These are phyloP conservation scores for Yamadazyma atlantica DNA, from an alignment of 1,139 yeast species.

Conservation along the genomic window DNA sequence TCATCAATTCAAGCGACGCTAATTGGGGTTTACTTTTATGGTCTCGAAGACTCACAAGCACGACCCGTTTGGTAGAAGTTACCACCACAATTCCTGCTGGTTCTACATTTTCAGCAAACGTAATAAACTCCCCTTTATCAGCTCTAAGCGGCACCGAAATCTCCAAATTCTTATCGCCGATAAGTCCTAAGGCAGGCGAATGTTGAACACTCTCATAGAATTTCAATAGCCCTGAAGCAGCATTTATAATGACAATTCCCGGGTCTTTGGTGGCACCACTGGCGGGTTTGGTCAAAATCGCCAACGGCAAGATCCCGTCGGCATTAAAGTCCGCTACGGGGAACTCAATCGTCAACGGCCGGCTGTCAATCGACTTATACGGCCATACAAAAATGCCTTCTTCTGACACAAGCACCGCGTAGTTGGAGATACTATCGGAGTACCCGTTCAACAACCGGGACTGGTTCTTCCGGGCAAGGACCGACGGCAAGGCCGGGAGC, in stretches of 20 bases:
- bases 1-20: slow-evolving; percentile 33
- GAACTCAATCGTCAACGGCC: slow-evolving; percentile 58
- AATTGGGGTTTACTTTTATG: slow-evolving; percentile 62
- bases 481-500: slow-evolving; percentile 31
- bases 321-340: slow-evolving; percentile 18
- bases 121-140: slow-evolving; percentile 54
- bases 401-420: slow-evolving; percentile 54
- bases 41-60: slow-evolving; percentile 66
- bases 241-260: slow-evolving; percentile 62
- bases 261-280: slow-evolving; percentile 62
- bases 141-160: slow-evolving; percentile 35
- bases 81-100: slow-evolving; percentile 75
- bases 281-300: slow-evolving; percentile 65
- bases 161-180: slow-evolving; percentile 42
- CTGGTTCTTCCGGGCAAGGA: slow-evolving; percentile 24
- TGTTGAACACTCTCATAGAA: slow-evolving; percentile 70
- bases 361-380: slow-evolving; percentile 57
- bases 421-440: slow-evolving; percentile 53
- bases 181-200: slow-evolving; percentile 66
- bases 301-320: slow-evolving; percentile 40
- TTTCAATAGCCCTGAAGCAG: slow-evolving; percentile 53
- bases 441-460: slow-evolving; percentile 41
- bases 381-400: slow-evolving; percentile 67
- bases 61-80: slow-evolving; percentile 69
- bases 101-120: slow-evolving; percentile 60